Conservation (phyloP, 495 filamentous ascomycete genomes). For the Daldinia grandis region DNA sequence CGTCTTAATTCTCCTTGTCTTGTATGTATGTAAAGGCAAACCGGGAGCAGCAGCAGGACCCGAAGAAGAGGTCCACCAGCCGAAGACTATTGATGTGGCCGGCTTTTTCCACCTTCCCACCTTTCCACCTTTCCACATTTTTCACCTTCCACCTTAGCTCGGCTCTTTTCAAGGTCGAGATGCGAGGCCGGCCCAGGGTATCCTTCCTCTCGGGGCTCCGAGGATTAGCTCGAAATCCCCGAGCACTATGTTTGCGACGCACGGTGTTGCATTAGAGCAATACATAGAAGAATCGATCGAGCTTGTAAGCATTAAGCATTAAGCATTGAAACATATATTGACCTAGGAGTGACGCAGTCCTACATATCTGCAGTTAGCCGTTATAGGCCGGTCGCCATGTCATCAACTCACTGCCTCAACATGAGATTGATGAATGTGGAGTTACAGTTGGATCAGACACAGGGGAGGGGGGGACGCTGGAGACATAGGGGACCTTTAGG, state of each 20-base stretch:
- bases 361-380: constrained; percentile 41
- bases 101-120: constrained; percentile 7
- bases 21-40: neutral
- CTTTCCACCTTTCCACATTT: constrained; percentile 1
- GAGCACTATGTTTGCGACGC: constrained; percentile 33
- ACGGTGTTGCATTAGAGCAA: constrained; percentile 33
- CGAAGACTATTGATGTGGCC: constrained; percentile 34
- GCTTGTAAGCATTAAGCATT: constrained; percentile 31
- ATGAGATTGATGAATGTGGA: constrained; percentile 40
- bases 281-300: neutral
- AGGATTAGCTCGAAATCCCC: constrained; percentile 22
- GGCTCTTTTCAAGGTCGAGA: neutral
- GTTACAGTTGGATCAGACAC: constrained; percentile 30
- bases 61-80: constrained; percentile 18
- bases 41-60: constrained; percentile 4
- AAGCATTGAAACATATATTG: constrained; percentile 37
- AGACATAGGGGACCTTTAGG: constrained; percentile 14
- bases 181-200: neutral
- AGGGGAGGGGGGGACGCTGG: neutral
- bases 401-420: constrained; percentile 32
- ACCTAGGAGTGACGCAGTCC: constrained; percentile 32
- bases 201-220: constrained; percentile 30
- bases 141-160: constrained; percentile 1
- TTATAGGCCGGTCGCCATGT: constrained; percentile 33
- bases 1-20: constrained; percentile 19